Percentiles rank a stretch among this genome's conserved stretches.
phyloP scores from a whole-genome alignment of 1,284 basidiomycete genomes.

The Tilletia indica region DNA sequence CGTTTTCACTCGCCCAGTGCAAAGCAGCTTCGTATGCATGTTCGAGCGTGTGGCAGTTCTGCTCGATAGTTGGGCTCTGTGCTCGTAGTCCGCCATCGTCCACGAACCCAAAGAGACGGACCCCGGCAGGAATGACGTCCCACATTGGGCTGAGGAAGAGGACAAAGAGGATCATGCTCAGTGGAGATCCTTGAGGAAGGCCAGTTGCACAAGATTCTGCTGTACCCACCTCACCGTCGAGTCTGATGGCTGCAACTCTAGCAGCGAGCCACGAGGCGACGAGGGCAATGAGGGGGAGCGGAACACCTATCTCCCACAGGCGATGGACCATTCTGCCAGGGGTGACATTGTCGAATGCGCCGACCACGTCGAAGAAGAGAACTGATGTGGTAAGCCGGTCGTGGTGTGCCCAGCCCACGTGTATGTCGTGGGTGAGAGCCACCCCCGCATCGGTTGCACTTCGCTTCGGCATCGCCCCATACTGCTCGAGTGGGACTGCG shows the following conservation, averaged over 20 bases:
- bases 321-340: neutral
- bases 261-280: neutral
- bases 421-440: conserved; percentile 10
- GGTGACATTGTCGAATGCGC: conserved; percentile 9
- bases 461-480: conserved; percentile 1
- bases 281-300: neutral
- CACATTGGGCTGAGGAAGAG: conserved; percentile 10
- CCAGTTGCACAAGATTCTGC: neutral
- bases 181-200: too few relatives aligned
- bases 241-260: neutral
- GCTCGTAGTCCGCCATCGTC: neutral
- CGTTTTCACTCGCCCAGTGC: neutral
- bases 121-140: neutral
- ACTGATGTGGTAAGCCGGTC: neutral
- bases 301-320: neutral
- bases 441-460: neutral
- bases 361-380: conserved; percentile 6
- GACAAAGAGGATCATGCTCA: conserved; percentile 4
- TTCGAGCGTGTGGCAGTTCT: neutral
- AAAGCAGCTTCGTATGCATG: neutral
- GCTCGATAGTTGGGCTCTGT: neutral
- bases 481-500: conserved; percentile 11
- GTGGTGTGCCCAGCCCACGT: conserved; percentile 3
- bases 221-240: neutral
- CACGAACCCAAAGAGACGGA: conserved; percentile 11